A percentile compares a stretch with the other conserved stretches of the same genome.
Evolutionary conservation across 768 basidiomycete species (phyloP).

Genomic region (Mycena pura): DNA sequence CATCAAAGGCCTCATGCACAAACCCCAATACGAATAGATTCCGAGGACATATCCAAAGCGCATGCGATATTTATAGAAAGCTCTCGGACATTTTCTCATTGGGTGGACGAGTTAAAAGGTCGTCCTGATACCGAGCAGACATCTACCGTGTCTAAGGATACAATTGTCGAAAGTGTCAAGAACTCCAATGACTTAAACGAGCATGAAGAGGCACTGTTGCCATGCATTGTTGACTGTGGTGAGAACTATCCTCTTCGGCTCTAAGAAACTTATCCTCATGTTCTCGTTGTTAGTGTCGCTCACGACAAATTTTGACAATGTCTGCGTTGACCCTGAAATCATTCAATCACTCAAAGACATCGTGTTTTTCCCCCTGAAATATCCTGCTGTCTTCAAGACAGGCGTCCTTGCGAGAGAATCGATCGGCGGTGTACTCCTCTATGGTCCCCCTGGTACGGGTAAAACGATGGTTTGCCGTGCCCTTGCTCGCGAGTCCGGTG

Average conservation of each 20-base stretch:
- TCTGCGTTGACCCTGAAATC: conserved; percentile 19
- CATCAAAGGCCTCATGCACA: not conserved
- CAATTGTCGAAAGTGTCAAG: conserved; percentile 15
- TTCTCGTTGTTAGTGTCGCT: conserved; percentile 10
- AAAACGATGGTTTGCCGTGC: conserved; percentile 63
- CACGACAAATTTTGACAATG: conserved; percentile 23
- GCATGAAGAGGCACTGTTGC: conserved; percentile 16
- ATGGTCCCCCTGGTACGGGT: conserved; percentile 56
- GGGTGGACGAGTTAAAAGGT: not conserved
- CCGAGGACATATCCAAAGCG: conserved; percentile 2
- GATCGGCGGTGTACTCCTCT: conserved; percentile 62
- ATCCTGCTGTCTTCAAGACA: conserved; percentile 29
- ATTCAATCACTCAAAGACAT: conserved; percentile 23
- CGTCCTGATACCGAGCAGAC: not conserved
- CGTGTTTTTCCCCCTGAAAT: conserved; percentile 22
- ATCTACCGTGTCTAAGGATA: not conserved
- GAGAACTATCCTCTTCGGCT: not conserved
- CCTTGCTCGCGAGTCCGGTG: conserved; percentile 41
- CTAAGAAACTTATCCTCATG: not conserved
- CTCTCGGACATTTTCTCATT: not conserved
- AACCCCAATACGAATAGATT: not conserved
- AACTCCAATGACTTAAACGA: conserved; percentile 4
- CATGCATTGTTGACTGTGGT: conserved; percentile 24
- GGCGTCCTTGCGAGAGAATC: conserved; percentile 62
- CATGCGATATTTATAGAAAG: not conserved